Evolutionary conservation across 2,329 filamentous ascomycete species (phyloP), one percentile per base, ranked within the genome.

Genomic region (Pyrenophora teres): DNA sequence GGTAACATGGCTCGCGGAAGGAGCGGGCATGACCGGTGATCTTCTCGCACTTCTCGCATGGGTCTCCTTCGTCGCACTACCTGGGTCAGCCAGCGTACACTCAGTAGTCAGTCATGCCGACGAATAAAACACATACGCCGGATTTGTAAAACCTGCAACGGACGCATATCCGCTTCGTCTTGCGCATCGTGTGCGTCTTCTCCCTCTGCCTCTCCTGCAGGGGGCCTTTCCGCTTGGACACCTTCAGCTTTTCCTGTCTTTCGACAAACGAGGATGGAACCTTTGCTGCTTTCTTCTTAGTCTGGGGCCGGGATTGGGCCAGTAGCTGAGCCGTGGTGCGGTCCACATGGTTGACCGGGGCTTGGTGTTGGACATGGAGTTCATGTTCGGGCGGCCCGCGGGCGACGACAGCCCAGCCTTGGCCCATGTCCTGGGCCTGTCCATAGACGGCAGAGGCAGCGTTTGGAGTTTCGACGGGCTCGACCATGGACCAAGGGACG

Each of bases 121-220:
- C n/a, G 12, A 37, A 9, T 7, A 15, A 23, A 1, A 9, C 23
- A 51, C 65, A 23, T 65, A 71, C 69, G 15, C 66, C 63, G 10
- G 64, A 62, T 44, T 72, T 72, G 60, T 71, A 73, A 33, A 73
- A 66, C 42, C 65, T 67, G 51, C 71, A 74, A 25, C 70, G 69
- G 7, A 72, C 58, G 43, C 71, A 74, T 35, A 62, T 63, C 4
- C 61, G 57, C 41, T 66, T 68, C 6, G 56, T 60, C 43, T 73
- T 72, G 45, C 71, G 70, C 69, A 73, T 72, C 1, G 60, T 61
- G 30, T 67, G 62, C n/a, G 70, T 70, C 49, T 72, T 70, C 37
- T 65, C 63, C 32, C 67, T 57, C 21, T 58, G 61, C 19, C 64
- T 59, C 36, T 69, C 66, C 25, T 57, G 51, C 6, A 73, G 50